Evolutionary conservation across 2,329 filamentous ascomycete genomes (phyloP).

Genomic region (Fusarium coicis): DNA sequence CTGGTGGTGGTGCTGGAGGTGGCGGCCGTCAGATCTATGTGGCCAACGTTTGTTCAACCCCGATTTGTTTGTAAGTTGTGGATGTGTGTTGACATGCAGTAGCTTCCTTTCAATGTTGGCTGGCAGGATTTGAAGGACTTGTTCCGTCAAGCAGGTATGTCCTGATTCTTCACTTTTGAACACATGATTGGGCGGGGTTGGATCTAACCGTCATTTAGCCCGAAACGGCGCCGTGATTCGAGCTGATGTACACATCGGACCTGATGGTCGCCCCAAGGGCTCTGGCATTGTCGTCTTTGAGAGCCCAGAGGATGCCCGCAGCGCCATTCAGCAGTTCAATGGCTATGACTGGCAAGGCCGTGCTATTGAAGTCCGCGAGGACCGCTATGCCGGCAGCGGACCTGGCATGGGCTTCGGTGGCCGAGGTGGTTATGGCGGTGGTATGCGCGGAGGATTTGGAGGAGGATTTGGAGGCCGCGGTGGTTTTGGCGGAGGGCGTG

Average conservation of each 20-base stretch:
- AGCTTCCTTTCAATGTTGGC: slow-evolving; percentile 97
- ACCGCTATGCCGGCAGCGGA: slow-evolving; percentile 83
- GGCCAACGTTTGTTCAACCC: slow-evolving; percentile 85
- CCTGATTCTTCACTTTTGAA: background rate
- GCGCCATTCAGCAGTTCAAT: slow-evolving; percentile 97
- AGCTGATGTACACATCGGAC: slow-evolving; percentile 92
- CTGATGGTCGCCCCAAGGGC: slow-evolving; percentile 93
- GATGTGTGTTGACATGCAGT: slow-evolving; percentile 40
- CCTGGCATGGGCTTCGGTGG: slow-evolving; percentile 63
- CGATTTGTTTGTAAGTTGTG: slow-evolving; percentile 11
- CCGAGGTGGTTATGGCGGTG: slow-evolving; percentile 69
- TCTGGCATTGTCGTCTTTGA: slow-evolving; percentile 98
- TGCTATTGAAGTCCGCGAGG: slow-evolving; percentile 91
- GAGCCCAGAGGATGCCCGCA: slow-evolving; percentile 91
- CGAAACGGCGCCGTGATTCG: slow-evolving; percentile 85
- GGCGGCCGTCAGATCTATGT: slow-evolving; percentile 93
- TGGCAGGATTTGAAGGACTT: slow-evolving; percentile 99
- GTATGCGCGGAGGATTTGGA: slow-evolving; percentile 68
- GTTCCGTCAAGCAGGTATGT: slow-evolving; percentile 96
- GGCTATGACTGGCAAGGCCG: slow-evolving; percentile 99
- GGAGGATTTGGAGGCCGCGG: slow-evolving; percentile 63
- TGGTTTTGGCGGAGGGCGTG: slow-evolving; percentile 58
- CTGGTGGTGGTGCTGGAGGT: slow-evolving; percentile 58
- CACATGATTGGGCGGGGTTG: background rate
- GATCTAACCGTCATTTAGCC: slow-evolving; percentile 45